Evolutionary conservation across 768 basidiomycete genomes (phyloP), one percentile per base, ranked within the genome.

Genomic region (Boletus tylopilopsis): DNA sequence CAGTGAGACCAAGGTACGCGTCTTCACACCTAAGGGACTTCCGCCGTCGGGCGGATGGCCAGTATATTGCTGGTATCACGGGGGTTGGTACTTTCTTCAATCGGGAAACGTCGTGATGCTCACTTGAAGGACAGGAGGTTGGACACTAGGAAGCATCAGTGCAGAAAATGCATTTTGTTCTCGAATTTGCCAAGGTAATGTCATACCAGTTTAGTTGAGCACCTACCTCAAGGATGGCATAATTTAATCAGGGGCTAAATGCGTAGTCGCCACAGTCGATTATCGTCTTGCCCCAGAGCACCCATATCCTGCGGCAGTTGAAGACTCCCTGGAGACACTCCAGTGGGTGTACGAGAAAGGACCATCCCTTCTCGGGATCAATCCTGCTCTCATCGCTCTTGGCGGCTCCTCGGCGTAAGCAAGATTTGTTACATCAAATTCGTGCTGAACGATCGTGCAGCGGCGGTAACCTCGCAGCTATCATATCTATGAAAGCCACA

Each of bases 31-130:
- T 0, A 59, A 68, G 34, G 64, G 64, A 18, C 71, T 76, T 39
- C 58, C 70, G 0, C 84, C 85, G 0, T 60, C 58, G 2, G 64
- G 63, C 0, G 87, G 87, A 16, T 88, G 87, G 87, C 85, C 85
- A 0, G 76, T 81, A 2, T 78, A 88, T 51, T 74, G 87, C 37
- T 89, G 77, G 74, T 87, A 82, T 62, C 87, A 88, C 54, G 87
- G 87, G 45, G 87, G 86, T 79, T 51, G 47, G 74, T 56, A 9
- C 11, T 13, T 32, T 8, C 36, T 33, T 13, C 5, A 34, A 30
- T 4, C 5, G 15, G 25, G 7, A 5, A 36, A 22, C 24, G 16
- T 15, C 5, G 13, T 27, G 16, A 16, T 37, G 4, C 35, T 58
- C 22, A 53, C 37, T 11, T 16, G 42, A 39, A 5, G 12, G 18